Percentiles rank a stretch among this genome's conserved stretches.
phyloP scores from a whole-genome alignment of 176 grass and related monocot genomes.

The Microstegium vimineum region DNA sequence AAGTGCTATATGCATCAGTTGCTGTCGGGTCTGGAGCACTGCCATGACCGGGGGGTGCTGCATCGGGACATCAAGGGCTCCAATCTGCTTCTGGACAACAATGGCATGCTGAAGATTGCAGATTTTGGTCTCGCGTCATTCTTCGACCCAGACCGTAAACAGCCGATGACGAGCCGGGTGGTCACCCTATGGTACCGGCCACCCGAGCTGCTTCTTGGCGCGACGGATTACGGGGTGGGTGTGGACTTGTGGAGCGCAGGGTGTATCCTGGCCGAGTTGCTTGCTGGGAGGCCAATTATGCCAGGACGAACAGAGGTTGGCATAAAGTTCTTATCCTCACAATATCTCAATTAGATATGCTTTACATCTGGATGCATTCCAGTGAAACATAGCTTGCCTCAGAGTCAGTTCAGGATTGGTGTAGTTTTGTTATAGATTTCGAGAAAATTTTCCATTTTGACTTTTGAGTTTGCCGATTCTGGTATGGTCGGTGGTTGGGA shows the following conservation, averaged over 20 bases:
- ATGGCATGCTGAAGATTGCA: constrained; percentile 63
- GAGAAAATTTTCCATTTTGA: not conserved
- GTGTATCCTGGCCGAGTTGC: constrained; percentile 72
- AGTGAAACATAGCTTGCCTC: not conserved
- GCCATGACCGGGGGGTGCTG: constrained; percentile 64
- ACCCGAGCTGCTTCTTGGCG: constrained; percentile 68
- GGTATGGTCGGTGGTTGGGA: not conserved
- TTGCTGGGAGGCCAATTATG: constrained; percentile 84
- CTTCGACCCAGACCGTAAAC: constrained; percentile 62
- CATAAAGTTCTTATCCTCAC: not conserved
- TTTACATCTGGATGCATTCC: not conserved
- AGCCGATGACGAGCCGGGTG: constrained; percentile 83
- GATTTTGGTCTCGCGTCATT: constrained; percentile 72
- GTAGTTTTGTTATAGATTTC: not conserved
- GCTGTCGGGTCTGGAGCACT: constrained; percentile 70
- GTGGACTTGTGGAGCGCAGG: constrained; percentile 84
- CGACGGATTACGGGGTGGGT: constrained; percentile 69
- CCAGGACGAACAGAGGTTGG: constrained; percentile 87
- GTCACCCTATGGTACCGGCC: constrained; percentile 84
- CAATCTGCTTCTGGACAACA: constrained; percentile 75
- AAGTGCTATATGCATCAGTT: constrained; percentile 86
- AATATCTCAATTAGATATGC: not conserved
- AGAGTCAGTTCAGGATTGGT: not conserved
- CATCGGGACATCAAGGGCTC: constrained; percentile 84
- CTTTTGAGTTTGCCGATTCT: constrained; percentile 9